These are phyloP conservation scores for Remersonia thermophila DNA, from an alignment of 2,329 filamentous ascomycete species.

Conservation along the genomic window DNA sequence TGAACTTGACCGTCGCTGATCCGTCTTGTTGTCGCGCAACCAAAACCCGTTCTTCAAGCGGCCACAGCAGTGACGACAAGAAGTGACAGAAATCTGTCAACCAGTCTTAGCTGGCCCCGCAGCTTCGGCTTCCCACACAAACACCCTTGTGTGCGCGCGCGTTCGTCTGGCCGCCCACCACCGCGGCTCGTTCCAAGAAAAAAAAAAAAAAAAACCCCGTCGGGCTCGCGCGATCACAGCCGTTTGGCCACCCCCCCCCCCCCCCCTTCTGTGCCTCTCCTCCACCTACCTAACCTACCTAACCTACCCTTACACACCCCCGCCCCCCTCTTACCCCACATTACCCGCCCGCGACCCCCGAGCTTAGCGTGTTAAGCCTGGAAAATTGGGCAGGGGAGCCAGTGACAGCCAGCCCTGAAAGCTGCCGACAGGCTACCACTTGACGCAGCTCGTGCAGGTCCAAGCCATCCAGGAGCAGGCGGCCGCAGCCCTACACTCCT, in stretches of 20 bases:
- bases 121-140: slow-evolving; percentile 25
- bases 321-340: slow-evolving; percentile 9
- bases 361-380: slow-evolving; percentile 33
- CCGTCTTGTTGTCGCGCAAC: slow-evolving; percentile 2
- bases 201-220: slow-evolving; percentile 6
- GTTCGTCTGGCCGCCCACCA: slow-evolving; percentile 5
- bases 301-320: too few species aligned
- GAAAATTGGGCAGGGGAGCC: slow-evolving; percentile 28
- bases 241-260: too few species aligned
- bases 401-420: slow-evolving; percentile 22
- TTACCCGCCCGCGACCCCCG: slow-evolving; percentile 12
- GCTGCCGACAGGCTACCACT: slow-evolving; percentile 26
- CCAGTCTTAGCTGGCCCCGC: slow-evolving; percentile 24
- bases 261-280: slow-evolving; percentile 6
- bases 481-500: too few species aligned
- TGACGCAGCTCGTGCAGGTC: slow-evolving; percentile 43
- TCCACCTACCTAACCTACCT: slow-evolving; percentile 10
- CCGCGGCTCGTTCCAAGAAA: slow-evolving; percentile 1
- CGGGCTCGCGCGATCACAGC: slow-evolving; percentile 9
- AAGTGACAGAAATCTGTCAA: slow-evolving; percentile 1
- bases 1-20: slow-evolving; percentile 6
- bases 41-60: slow-evolving; percentile 22
- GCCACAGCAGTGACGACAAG: neutral
- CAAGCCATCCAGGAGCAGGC: slow-evolving; percentile 22
- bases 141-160: slow-evolving; percentile 8